Evolutionary conservation across 441 rosid genomes (phyloP), one percentile per base, ranked within the genome.

Genomic region (Pelargonium citronellum): DNA sequence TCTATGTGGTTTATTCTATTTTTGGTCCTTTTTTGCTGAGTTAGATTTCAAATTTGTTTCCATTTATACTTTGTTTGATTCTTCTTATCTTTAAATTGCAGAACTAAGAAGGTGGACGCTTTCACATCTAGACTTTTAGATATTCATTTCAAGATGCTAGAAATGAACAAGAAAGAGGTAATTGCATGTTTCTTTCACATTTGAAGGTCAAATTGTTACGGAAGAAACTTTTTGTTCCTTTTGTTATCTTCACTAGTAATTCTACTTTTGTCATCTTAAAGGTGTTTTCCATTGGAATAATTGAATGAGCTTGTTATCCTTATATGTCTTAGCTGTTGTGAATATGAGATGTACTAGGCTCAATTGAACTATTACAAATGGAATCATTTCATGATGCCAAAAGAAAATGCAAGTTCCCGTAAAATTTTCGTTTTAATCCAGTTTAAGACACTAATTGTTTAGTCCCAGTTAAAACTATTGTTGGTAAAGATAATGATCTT

Each of bases 61-160:
- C 0, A 1, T 24, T 47, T n/a, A 30, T 30, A 37, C 30, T 30
- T n/a, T 24, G 53, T 65, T 16, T 70, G 67, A 61, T 61, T 64
- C 43, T 47, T 79, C 49, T 27, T 51, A 72, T 77, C 41, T 73
- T 51, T 67, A 30, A 63, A 69, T 71, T 79, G 72, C 83, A 95
- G 99, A 82, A 92, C 99, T 1, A 88, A 86, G 74, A 88, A 91
- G 75, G 99, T 77, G 69, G 99, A 95, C 80, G 76, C 67, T 77
- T 95, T 92, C 80, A 91, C 99, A 37, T 90, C 97, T 71, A 89
- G 91, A 77, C 98, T 95, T 74, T 68, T 95, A 10, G 98, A 92
- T 76, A 91, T 95, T 65, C 99, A 95, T 84, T 83, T 91, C 72
- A 92, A 88, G 87, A 87, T 89, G 89, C 82, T 91, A 71, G 92